Percentiles rank a stretch among this genome's conserved stretches.
phyloP scores from a whole-genome alignment of 257 asterid species.

The Solanum lycopersicoides region DNA sequence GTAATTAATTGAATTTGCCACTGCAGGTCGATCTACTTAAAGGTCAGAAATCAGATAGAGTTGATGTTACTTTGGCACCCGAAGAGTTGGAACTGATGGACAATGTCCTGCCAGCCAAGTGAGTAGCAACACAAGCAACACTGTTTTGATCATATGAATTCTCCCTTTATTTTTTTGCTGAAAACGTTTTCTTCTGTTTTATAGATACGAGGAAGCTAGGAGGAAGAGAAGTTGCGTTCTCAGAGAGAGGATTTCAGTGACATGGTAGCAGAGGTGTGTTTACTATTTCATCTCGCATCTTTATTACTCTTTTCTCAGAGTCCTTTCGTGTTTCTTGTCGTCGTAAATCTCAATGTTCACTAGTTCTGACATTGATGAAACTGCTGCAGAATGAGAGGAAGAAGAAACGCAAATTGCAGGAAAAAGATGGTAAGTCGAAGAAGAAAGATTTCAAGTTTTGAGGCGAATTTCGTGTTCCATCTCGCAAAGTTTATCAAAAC shows the following conservation, averaged over 20 bases:
- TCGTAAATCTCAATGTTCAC: not conserved
- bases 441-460: constrained; percentile 88
- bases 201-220: constrained; percentile 96
- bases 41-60: constrained; percentile 89
- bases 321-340: not conserved
- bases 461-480: not conserved
- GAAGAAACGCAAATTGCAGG: constrained; percentile 92
- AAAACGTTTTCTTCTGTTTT: not conserved
- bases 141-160: not conserved
- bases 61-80: constrained; percentile 84
- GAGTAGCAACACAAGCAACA: constrained; percentile 3
- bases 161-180: not conserved
- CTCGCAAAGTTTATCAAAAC: not conserved
- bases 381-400: constrained; percentile 71
- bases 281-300: not conserved
- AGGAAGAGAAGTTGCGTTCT: constrained; percentile 77
- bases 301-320: not conserved
- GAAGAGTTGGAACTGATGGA: constrained; percentile 89
- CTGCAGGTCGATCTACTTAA: constrained; percentile 76
- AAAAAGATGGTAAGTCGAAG: constrained; percentile 86
- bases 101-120: constrained; percentile 91
- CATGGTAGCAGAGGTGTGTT: constrained; percentile 89
- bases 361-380: not conserved
- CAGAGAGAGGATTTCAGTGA: constrained; percentile 97
- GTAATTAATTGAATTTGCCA: not conserved